Conservation (phyloP, 2,329 filamentous ascomycete species). For the Phyllosticta citribraziliensis region DNA sequence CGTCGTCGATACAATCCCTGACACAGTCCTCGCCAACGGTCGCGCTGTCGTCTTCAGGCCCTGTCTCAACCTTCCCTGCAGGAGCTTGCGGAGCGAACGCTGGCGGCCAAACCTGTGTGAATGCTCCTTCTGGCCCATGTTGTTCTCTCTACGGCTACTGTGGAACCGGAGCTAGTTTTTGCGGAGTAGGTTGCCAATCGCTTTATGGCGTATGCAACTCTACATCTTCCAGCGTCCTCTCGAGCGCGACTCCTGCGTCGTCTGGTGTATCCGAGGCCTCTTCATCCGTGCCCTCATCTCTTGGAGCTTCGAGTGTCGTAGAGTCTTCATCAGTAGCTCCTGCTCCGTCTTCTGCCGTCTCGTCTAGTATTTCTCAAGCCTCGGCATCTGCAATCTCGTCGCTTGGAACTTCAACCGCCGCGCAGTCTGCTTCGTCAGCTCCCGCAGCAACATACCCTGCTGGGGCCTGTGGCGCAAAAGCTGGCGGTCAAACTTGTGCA, state of each 20-base stretch:
- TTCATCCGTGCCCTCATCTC: neutral
- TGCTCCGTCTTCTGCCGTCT: neutral
- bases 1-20: neutral
- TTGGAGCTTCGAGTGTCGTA: no score
- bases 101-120: neutral
- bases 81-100: neutral
- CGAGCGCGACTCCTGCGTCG: neutral
- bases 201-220: conserved; percentile 27
- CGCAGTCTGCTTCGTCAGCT: neutral
- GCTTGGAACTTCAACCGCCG: neutral
- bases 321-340: no score
- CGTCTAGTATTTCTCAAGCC: neutral
- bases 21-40: neutral
- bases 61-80: neutral
- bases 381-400: neutral
- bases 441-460: neutral
- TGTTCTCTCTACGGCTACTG: conserved; percentile 2
- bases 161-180: conserved; percentile 19
- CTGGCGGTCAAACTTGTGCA: neutral
- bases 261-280: neutral
- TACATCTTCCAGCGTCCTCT: neutral
- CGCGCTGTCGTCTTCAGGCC: neutral
- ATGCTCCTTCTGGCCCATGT: neutral
- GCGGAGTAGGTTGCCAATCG: conserved; percentile 29
- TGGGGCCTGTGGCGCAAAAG: neutral